These are phyloP conservation scores for Corynascus novoguineensis DNA, from an alignment of 495 filamentous ascomycete species.

Conservation along the genomic window DNA sequence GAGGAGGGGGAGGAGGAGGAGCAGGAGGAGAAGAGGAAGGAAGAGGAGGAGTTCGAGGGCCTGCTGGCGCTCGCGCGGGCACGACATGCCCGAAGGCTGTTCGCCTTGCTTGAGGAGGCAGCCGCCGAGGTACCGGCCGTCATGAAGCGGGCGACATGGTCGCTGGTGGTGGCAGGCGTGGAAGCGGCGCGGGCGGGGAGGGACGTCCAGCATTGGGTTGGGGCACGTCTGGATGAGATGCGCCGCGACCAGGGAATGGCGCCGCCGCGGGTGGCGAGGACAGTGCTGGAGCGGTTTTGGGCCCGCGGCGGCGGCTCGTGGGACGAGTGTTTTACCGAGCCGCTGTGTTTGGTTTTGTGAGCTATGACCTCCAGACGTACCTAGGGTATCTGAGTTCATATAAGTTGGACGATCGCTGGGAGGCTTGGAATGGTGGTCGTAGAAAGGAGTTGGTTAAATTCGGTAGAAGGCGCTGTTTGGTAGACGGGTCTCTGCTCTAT, in stretches of 20 bases:
- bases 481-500: no score
- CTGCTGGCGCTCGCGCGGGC: background rate
- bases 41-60: no score
- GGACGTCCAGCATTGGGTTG: constrained; percentile 24
- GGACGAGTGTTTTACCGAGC: constrained; percentile 31
- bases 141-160: constrained; percentile 25
- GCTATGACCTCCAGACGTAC: background rate
- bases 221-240: constrained; percentile 18
- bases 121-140: constrained; percentile 13
- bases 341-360: constrained; percentile 3
- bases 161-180: constrained; percentile 33
- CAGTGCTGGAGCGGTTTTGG: constrained; percentile 32
- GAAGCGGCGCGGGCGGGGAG: constrained; percentile 20
- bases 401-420: no score
- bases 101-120: constrained; percentile 16
- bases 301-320: constrained; percentile 22
- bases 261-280: constrained; percentile 23
- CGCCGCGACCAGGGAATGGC: constrained; percentile 22
- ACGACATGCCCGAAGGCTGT: constrained; percentile 5
- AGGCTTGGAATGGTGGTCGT: no score
- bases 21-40: no score
- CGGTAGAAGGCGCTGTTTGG: no score
- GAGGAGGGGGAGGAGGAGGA: no score
- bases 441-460: no score
- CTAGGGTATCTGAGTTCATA: background rate